Evolutionary conservation across 1,284 basidiomycete species (phyloP), one percentile per base, ranked within the genome.

Genomic region (Puccinia coronata): DNA sequence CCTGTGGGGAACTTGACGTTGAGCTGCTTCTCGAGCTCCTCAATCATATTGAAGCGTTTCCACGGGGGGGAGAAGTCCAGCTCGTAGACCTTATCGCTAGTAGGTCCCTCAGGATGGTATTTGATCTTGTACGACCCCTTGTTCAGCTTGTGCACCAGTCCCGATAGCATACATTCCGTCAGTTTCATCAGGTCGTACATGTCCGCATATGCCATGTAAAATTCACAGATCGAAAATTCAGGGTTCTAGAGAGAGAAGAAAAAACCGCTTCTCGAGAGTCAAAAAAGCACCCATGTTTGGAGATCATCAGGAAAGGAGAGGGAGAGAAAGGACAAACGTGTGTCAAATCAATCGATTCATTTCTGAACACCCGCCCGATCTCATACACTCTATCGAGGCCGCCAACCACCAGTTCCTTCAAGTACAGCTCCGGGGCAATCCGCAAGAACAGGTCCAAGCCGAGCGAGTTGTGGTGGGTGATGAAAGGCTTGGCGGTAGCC

Each of bases 201-300:
- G 87, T 99, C 96, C 83, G 96, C 96, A 86, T 98, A 99, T 39
- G 96, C 96, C 96, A 99, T 99, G 87, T 99, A 99, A 88, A 99
- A 99, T 88, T 99, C 96, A 90, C 96, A 99, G 87, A 98, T 97
- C 28, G 94, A 94, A 80, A 86, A 86, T 57, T 81, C 80, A 43
- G 86, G 86, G 63, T 81, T 81, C 80, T 84, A 85, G 84, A 72
- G 53, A n/a, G n/a, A n/a, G n/a, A n/a, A n/a, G n/a, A n/a, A n/a
- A n/a, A n/a, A n/a, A n/a, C n/a, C n/a, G n/a, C n/a, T n/a, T n/a
- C n/a, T n/a, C n/a, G n/a, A n/a, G n/a, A n/a, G n/a, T n/a, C n/a
- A n/a, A n/a, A n/a, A n/a, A n/a, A n/a, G n/a, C n/a, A n/a, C n/a
- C 6, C 36, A 43, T n/a, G 28, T 2, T 2, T 39, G 47, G 2